A percentile compares a stretch with the other conserved stretches of the same genome.
Evolutionary conservation across 495 filamentous ascomycete species (phyloP).

Genomic region (Tetracladium setigerum): DNA sequence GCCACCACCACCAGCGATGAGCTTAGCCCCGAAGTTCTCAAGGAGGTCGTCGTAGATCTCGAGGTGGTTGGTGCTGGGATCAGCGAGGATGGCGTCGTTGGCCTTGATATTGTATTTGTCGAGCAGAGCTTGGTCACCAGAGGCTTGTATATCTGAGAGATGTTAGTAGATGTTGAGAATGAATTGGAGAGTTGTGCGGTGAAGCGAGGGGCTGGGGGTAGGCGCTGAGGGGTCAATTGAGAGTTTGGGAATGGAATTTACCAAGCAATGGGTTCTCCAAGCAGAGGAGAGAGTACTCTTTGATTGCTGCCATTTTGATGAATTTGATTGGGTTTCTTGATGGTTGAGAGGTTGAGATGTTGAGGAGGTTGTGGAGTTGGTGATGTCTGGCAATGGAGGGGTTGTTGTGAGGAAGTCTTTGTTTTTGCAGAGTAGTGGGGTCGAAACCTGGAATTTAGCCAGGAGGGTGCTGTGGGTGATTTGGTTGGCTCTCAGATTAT

Average conservation of each 20-base stretch:
- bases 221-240: conserved; percentile 9
- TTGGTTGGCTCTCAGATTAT: too few species aligned
- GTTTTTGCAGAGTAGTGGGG: conserved; percentile 6
- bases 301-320: conserved; percentile 57
- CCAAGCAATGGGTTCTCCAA: conserved; percentile 95
- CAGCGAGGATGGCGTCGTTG: conserved; percentile 96
- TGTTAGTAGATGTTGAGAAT: conserved; percentile 8
- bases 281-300: conserved; percentile 78
- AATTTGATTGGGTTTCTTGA: neutral
- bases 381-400: neutral
- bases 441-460: neutral
- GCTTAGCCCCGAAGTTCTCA: conserved; percentile 76
- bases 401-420: conserved; percentile 1
- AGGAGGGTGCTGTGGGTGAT: too few species aligned
- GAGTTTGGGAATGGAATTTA: conserved; percentile 33
- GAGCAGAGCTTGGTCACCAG: conserved; percentile 71
- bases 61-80: conserved; percentile 65
- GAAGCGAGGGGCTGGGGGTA: neutral
- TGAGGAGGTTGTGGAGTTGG: conserved; percentile 5
- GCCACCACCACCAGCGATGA: conserved; percentile 93
- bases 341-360: conserved; percentile 1
- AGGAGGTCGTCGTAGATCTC: conserved; percentile 88
- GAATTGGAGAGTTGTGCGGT: neutral
- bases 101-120: conserved; percentile 87
- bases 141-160: conserved; percentile 80